phyloP scores from a whole-genome alignment of 805 yeast species.

The Candida coquimbonensis region DNA sequence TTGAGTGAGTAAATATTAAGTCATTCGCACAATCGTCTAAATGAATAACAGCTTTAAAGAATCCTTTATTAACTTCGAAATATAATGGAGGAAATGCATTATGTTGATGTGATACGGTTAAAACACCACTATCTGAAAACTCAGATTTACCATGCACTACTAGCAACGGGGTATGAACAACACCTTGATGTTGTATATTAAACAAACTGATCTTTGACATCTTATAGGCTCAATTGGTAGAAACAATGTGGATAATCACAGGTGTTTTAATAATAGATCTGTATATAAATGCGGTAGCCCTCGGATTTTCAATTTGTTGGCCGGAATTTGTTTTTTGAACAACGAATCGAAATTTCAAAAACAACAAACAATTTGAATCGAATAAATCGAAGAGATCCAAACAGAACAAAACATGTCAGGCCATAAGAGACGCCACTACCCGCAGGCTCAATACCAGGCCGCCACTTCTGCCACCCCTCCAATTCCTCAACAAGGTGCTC shows the following conservation, averaged over 20 bases:
- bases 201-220: conserved; percentile 21
- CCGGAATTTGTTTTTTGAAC: background rate
- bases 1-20: conserved; percentile 42
- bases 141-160: conserved; percentile 42
- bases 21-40: conserved; percentile 63
- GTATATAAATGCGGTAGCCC: no score
- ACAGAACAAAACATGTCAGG: conserved; percentile 13
- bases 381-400: background rate
- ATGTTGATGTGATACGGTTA: conserved; percentile 37
- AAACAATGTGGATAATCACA: background rate
- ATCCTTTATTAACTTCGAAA: conserved; percentile 61
- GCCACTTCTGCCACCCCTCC: conserved; percentile 8
- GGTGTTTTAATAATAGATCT: background rate
- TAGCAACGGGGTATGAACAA: conserved; percentile 41
- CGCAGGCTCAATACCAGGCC: conserved; percentile 23
- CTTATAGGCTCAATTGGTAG: background rate
- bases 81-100: conserved; percentile 51
- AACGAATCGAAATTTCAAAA: background rate
- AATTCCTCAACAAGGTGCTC: conserved; percentile 1
- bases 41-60: conserved; percentile 70
- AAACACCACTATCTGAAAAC: conserved; percentile 26
- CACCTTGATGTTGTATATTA: conserved; percentile 27
- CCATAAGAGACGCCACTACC: conserved; percentile 27
- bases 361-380: background rate
- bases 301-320: no score